Evolutionary conservation across 75 land plant species (phyloP).

Genomic region (Isoetes taiwanensis): DNA sequence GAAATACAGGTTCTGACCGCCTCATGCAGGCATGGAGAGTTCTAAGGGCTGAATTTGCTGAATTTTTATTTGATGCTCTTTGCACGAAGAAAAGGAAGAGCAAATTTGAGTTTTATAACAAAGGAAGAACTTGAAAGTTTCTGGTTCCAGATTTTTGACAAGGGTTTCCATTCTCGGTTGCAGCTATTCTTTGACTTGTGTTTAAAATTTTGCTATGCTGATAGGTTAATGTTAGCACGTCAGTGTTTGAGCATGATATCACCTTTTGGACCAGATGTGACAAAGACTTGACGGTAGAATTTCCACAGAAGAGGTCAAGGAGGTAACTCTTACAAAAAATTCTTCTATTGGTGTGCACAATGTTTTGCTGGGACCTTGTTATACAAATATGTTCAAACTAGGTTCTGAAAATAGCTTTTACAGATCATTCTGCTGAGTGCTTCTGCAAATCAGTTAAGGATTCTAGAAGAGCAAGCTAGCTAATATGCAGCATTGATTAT

Average conservation of each 20-base stretch:
- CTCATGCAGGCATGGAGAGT: constrained; percentile 41
- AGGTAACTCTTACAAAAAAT: constrained; percentile 8
- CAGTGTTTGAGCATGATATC: background rate
- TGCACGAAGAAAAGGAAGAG: constrained; percentile 9
- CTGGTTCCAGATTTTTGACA: constrained; percentile 59
- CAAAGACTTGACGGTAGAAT: constrained; percentile 16
- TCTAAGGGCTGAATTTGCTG: constrained; percentile 19
- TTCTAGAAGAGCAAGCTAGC: constrained; percentile 26
- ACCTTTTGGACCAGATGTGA: constrained; percentile 13
- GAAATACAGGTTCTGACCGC: too few species aligned
- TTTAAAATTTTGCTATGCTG: background rate
- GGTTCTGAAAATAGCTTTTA: background rate
- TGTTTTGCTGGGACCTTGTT: background rate
- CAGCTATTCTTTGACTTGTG: constrained; percentile 85
- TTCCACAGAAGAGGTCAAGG: constrained; percentile 19
- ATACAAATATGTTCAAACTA: background rate
- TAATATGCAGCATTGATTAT: constrained; percentile 25
- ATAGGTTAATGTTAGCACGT: background rate
- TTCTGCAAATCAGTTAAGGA: constrained; percentile 22
- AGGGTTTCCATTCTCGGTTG: constrained; percentile 55
- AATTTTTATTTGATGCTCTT: constrained; percentile 17
- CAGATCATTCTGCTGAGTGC: constrained; percentile 34
- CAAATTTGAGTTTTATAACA: constrained; percentile 25
- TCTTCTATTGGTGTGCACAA: background rate
- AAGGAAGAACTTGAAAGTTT: constrained; percentile 31